phyloP scores from a whole-genome alignment of 2,329 filamentous ascomycete genomes.

The Diaporthe capsici region DNA sequence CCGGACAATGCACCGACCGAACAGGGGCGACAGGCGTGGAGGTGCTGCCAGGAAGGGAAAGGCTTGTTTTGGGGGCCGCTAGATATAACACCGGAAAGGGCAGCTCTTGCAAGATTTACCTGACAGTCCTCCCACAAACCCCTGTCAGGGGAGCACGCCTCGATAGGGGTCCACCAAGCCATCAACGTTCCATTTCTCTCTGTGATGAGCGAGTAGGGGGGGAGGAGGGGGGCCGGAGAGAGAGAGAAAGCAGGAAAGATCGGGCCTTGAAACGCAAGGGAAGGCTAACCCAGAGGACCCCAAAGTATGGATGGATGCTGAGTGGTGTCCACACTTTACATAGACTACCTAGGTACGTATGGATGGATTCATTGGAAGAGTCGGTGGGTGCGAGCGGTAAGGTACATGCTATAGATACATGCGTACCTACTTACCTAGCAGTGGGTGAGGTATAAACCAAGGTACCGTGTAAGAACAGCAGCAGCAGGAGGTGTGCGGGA shows the following conservation, averaged over 20 bases:
- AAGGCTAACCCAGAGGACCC: not conserved
- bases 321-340: not conserved
- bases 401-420: not conserved
- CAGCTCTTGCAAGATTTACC: conserved; percentile 29
- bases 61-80: conserved; percentile 32
- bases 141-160: conserved; percentile 39
- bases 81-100: conserved; percentile 12
- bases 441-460: not conserved
- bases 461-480: conserved; percentile 6
- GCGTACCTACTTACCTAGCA: not conserved
- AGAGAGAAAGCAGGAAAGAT: not conserved
- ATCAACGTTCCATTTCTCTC: conserved; percentile 29
- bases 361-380: not conserved
- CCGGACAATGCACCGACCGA: conserved; percentile 17
- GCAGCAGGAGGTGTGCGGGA: conserved; percentile 12
- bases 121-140: conserved; percentile 20
- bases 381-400: not conserved
- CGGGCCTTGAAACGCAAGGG: conserved; percentile 20
- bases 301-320: conserved; percentile 2
- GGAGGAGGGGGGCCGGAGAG: not conserved
- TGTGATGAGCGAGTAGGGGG: not conserved
- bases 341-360: not conserved
- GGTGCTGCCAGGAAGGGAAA: conserved; percentile 30
- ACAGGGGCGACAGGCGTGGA: conserved; percentile 7
- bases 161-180: conserved; percentile 39